Base-by-base conservation (phyloP, 2,329 filamentous ascomycete species). In the Kalmusia sp. region DNA sequence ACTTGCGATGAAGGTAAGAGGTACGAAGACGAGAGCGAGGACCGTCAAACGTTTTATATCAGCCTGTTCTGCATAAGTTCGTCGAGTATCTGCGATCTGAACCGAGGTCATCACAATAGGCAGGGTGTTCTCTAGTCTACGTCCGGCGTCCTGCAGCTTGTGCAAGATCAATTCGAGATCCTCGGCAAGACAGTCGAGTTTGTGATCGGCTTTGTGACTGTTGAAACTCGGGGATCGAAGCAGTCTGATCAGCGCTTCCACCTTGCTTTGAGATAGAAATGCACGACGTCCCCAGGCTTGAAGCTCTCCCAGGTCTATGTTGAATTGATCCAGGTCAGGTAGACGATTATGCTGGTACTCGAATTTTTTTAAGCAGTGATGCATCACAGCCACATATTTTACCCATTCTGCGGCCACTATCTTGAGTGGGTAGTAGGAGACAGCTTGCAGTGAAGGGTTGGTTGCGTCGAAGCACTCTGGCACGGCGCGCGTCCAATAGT, bases 381-480 rank as follows among this genome's bases (percentile, higher is more conserved):
- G 53, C 65, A 67, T 68, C 1, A 64, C 55, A 3, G 51, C 57
- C n/a, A 63, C 28, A 43, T 66, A 67, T 34, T 62, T 65, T 2
- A 60, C 55, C 64, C 63, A 67, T 40, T 67, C 61, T 1, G 51
- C 59, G 0, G 64, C 63, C 3, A 62, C 46, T 8, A 66, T 61
- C 15, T 37, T 39, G n/a, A 67, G 50, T 12, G 59, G 35, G 34
- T 61, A 67, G 39, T 63, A 62, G 3, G 54, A 47, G 1, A 68
- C 39, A 2, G 54, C 54, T 17, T 54, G 37, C 11, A 62, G 15
- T 3, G 31, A 30, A 6, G 57, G 56, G 31, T 51, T 41, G 24
- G 25, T 27, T 5, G 52, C 21, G 27, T 59, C 48, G 30, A 64
- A 64, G 19, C 33, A 48, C 0, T n/a, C 15, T 3, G 61, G 55